phyloP scores from a whole-genome alignment of 257 asterid genomes.

The Primulina huaijiensis region DNA sequence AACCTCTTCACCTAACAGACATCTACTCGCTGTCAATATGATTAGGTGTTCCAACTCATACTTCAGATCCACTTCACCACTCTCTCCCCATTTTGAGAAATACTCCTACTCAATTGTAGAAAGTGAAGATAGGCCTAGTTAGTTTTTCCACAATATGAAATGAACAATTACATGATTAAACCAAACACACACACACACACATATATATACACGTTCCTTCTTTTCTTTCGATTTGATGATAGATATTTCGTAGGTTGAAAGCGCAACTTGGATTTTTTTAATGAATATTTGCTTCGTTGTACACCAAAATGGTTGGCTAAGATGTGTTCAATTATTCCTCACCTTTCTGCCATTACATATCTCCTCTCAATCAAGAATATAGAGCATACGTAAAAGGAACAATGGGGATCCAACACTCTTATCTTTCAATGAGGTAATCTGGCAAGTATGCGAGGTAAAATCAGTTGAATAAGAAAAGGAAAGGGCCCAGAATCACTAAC shows the following conservation, averaged over 20 bases:
- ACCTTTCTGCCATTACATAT: no score
- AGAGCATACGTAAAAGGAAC: no score
- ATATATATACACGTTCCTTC: neutral
- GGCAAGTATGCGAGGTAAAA: no score
- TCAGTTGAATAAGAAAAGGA: no score
- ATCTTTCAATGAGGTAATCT: no score
- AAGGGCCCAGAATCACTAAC: no score
- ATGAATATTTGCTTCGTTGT: no score
- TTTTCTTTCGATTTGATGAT: neutral
- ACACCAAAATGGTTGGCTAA: no score
- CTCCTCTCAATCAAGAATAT: neutral
- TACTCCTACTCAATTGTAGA: slow-evolving; percentile 48
- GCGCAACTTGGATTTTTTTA: no score
- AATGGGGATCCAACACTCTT: no score
- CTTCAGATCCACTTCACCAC: slow-evolving; percentile 88
- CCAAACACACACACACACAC: neutral
- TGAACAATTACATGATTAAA: neutral
- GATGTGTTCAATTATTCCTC: no score
- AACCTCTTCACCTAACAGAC: slow-evolving; percentile 89
- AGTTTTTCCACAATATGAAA: slow-evolving; percentile 7
- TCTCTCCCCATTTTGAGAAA: slow-evolving; percentile 93
- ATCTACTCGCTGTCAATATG: slow-evolving; percentile 88
- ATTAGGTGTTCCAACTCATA: slow-evolving; percentile 85
- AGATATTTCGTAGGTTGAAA: no score
- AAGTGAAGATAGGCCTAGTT: slow-evolving; percentile 10